Conservation (phyloP, 768 basidiomycete species). For the Leccinum ochraceum region DNA sequence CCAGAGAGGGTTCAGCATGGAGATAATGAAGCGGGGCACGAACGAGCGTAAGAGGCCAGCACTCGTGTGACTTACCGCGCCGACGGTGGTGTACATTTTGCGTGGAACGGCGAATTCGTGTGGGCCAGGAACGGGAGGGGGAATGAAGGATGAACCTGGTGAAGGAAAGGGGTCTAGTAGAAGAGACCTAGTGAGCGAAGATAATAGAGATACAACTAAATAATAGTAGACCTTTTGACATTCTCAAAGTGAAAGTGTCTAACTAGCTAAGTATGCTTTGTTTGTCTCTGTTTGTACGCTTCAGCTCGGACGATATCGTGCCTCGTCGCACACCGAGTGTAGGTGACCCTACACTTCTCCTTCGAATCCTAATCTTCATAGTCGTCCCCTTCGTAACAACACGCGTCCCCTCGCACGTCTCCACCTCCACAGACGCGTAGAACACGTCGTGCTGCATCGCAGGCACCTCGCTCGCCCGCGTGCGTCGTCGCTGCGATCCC, state of each 20-base stretch:
- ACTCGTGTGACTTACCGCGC: slow-evolving; percentile 33
- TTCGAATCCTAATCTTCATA: slow-evolving; percentile 16
- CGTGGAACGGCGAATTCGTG: slow-evolving; percentile 65
- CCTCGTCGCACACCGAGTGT: slow-evolving; percentile 19
- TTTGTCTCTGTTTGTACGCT: slow-evolving; percentile 21
- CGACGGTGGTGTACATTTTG: slow-evolving; percentile 26
- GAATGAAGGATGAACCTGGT: slow-evolving; percentile 66
- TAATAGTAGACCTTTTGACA: too few species aligned
- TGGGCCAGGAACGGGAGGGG: slow-evolving; percentile 63
- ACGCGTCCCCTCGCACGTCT: neutral
- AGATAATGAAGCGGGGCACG: slow-evolving; percentile 28
- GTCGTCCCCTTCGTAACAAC: neutral
- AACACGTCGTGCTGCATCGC: slow-evolving; percentile 30
- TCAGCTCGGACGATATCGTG: slow-evolving; percentile 34
- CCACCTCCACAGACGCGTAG: slow-evolving; percentile 21
- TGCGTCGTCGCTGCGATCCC: slow-evolving; percentile 21
- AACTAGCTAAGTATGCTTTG: neutral
- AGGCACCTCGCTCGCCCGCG: slow-evolving; percentile 20
- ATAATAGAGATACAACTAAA: too few species aligned
- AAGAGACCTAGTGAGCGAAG: too few species aligned
- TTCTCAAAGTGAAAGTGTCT: too few species aligned
- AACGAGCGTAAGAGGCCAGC: slow-evolving; percentile 27
- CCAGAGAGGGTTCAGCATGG: slow-evolving; percentile 32
- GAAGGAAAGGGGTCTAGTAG: slow-evolving; percentile 48
- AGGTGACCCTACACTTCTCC: slow-evolving; percentile 22